Percentiles rank a stretch among this genome's conserved stretches.
Evolutionary conservation across 2,329 filamentous ascomycete genomes (phyloP).

Genomic region (Falciphora oryzae): DNA sequence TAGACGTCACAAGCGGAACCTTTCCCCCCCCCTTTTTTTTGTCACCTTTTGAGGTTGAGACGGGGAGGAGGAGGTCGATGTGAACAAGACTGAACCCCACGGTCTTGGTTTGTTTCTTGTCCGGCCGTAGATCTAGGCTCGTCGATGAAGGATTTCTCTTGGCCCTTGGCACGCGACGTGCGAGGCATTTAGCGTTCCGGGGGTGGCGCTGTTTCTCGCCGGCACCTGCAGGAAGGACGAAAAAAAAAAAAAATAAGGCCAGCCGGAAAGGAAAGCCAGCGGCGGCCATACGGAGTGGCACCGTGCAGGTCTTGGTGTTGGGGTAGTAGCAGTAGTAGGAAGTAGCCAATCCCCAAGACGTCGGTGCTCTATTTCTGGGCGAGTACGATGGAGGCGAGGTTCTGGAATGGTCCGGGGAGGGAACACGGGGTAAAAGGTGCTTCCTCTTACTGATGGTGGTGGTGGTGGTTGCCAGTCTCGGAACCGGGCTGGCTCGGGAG

Average conservation of each 20-base stretch:
- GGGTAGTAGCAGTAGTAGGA: neutral
- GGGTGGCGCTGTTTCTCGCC: neutral
- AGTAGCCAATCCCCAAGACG: no score
- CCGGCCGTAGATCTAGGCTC: neutral
- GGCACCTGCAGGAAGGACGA: neutral
- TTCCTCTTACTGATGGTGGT: neutral
- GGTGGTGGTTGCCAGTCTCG: neutral
- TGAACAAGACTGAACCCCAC: no score
- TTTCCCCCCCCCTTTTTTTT: no score
- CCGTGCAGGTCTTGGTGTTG: neutral
- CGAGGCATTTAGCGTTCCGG: neutral
- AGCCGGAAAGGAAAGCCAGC: neutral
- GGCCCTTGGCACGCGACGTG: neutral
- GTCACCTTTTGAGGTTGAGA: neutral
- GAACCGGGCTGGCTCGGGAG: neutral
- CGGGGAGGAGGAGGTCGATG: no score
- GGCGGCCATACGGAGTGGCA: neutral
- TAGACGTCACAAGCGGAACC: no score
- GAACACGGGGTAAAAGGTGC: neutral
- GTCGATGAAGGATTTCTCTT: neutral
- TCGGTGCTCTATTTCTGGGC: neutral
- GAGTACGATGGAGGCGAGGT: neutral
- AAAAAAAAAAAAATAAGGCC: neutral
- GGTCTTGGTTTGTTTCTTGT: neutral
- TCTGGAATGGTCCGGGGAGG: neutral